A percentile compares a stretch with the other conserved stretches of the same genome.
These are phyloP conservation scores for Aspergillus bombycis DNA, from an alignment of 2,329 filamentous ascomycete species.

Conservation along the genomic window DNA sequence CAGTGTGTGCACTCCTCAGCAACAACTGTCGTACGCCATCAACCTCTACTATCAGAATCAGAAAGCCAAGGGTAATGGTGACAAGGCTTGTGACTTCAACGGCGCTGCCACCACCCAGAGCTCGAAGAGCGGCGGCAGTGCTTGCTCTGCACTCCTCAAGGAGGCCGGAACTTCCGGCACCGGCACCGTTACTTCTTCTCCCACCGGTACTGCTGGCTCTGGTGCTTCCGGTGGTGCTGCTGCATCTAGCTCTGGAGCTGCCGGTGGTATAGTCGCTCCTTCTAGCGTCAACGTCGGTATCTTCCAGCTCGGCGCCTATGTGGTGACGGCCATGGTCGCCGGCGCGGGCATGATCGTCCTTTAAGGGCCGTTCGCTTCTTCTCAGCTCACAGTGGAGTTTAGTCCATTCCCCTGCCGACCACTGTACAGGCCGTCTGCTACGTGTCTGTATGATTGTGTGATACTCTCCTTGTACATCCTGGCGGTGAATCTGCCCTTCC, in stretches of 20 bases:
- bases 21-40: slow-evolving; percentile 48
- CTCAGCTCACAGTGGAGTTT: neutral
- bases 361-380: slow-evolving; percentile 27
- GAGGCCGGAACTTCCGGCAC: slow-evolving; percentile 43
- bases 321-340: slow-evolving; percentile 41
- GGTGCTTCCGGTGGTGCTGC: slow-evolving; percentile 17
- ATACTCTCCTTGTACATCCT: neutral
- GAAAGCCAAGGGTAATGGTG: slow-evolving; percentile 33
- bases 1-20: slow-evolving; percentile 44
- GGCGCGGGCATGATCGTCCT: slow-evolving; percentile 48
- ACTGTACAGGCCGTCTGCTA: neutral
- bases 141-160: slow-evolving; percentile 40
- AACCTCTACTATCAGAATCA: slow-evolving; percentile 48
- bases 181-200: slow-evolving; percentile 39
- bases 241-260: slow-evolving; percentile 29
- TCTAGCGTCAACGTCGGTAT: slow-evolving; percentile 36
- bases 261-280: slow-evolving; percentile 29
- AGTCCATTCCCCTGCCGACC: neutral
- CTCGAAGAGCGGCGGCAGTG: slow-evolving; percentile 34
- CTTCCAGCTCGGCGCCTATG: slow-evolving; percentile 42
- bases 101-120: slow-evolving; percentile 43
- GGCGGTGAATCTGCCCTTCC: neutral
- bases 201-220: slow-evolving; percentile 28
- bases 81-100: slow-evolving; percentile 46
- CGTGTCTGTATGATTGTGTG: neutral